These are phyloP conservation scores for Endocalyx cinctus DNA, from an alignment of 2,329 filamentous ascomycete genomes.

Conservation along the genomic window DNA sequence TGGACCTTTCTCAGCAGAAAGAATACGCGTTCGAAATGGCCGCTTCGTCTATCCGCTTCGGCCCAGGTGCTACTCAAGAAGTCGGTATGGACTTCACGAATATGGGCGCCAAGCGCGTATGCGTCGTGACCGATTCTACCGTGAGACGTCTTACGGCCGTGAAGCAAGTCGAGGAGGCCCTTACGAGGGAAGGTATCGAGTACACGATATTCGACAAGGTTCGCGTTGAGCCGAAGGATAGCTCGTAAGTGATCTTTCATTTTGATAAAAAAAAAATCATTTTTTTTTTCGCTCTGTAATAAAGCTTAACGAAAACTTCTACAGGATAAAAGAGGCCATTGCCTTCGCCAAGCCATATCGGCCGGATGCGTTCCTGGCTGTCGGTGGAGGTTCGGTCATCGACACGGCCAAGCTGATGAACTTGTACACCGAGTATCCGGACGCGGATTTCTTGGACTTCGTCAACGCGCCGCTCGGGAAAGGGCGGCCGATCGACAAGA, in stretches of 20 bases:
- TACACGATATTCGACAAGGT: conserved; percentile 80
- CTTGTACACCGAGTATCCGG: conserved; percentile 83
- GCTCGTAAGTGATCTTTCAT: conserved; percentile 54
- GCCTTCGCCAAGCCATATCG: conserved; percentile 74
- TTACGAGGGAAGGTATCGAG: conserved; percentile 72
- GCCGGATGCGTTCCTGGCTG: conserved; percentile 87
- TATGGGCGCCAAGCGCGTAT: conserved; percentile 79
- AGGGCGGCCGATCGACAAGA: conserved; percentile 68
- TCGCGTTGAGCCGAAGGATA: conserved; percentile 89
- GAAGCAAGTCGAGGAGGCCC: conserved; percentile 78
- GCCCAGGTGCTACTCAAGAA: conserved; percentile 87
- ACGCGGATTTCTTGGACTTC: conserved; percentile 94
- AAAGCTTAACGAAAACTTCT: conserved; percentile 1
- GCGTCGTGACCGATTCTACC: conserved; percentile 84
- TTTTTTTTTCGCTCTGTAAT: conserved; percentile 1
- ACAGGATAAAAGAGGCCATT: conserved; percentile 82
- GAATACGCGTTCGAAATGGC: conserved; percentile 99
- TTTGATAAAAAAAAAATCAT: background rate
- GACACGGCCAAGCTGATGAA: conserved; percentile 99
- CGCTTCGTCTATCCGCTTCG: conserved; percentile 89
- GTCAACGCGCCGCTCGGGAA: conserved; percentile 93
- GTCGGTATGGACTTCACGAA: conserved; percentile 98
- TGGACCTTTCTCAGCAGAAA: conserved; percentile 68
- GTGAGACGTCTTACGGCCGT: conserved; percentile 83
- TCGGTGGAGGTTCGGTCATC: conserved; percentile 90